Evolutionary conservation across 495 filamentous ascomycete species (phyloP), one percentile per base, ranked within the genome.

Genomic region (Lindgomyces ingoldianus): DNA sequence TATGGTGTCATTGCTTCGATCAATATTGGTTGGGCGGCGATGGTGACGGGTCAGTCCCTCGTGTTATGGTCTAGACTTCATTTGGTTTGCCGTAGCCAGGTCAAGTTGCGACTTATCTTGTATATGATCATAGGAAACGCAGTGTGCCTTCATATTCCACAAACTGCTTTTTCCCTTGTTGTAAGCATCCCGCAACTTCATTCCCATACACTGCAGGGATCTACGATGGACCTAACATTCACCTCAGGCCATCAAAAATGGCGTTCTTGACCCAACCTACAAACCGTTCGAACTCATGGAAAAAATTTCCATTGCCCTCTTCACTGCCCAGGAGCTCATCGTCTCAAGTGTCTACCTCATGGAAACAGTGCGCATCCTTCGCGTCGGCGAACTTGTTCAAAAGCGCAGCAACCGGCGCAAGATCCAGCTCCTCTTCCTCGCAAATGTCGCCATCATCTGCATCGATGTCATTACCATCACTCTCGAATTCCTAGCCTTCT

Each of bases 41-140:
- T 71, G 60, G 60, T 71, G 0, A n/a, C 62, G 10, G 62, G 55
- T 1, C 85, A 88, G 70, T 84, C 84, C 2, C 65, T 89, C 42
- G 85, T 89, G 10, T 76, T 89, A 16, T 89, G 85, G 73, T 88
- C 85, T 2, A 79, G 86, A 12, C 78, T 89, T 3, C 84, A 88
- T 68, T 73, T 88, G 33, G 76, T 90, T 36, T 70, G 83, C 27
- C 73, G 74, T 12, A 81, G 82, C 41, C 73, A 74, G 18, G 74
- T 72, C 21, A 70, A 79, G 24, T 75, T 87, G 3, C 80, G 81
- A n/a, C 69, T 74, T 29, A 78, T 88, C 0, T 76, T 86, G 12
- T 68, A 47, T 49, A 85, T 87, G 81, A 87, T 89, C 68, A 72
- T 86, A 14, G 47, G 81, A 69, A 76, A 85, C 71, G 82, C 77